phyloP scores from a whole-genome alignment of 2,329 filamentous ascomycete genomes.

The Onygenales sp. region DNA sequence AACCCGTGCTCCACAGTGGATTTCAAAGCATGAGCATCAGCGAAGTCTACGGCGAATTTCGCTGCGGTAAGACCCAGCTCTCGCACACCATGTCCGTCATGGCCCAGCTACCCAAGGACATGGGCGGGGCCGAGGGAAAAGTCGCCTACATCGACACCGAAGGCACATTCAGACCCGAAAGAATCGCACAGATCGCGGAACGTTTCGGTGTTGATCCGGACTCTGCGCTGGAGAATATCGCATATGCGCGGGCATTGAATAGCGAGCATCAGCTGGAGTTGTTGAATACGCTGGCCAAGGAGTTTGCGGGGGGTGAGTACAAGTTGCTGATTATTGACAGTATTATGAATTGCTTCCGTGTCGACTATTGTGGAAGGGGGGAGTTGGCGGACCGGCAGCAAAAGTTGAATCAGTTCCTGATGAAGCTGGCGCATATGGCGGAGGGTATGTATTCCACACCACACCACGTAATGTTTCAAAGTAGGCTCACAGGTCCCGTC shows the following conservation, averaged over 20 bases:
- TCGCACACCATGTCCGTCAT: constrained; percentile 61
- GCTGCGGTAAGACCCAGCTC: constrained; percentile 60
- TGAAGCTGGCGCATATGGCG: constrained; percentile 54
- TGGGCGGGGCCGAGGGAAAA: constrained; percentile 59
- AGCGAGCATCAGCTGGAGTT: constrained; percentile 58
- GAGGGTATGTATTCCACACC: constrained; percentile 37
- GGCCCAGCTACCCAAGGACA: constrained; percentile 45
- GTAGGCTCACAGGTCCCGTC: constrained; percentile 8
- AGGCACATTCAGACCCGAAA: constrained; percentile 58
- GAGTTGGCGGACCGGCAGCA: constrained; percentile 61
- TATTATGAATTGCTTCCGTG: constrained; percentile 60
- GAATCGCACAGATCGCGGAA: constrained; percentile 58
- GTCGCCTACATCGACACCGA: constrained; percentile 61
- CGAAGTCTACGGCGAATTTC: constrained; percentile 37
- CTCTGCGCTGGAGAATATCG: constrained; percentile 56
- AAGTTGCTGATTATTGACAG: constrained; percentile 60
- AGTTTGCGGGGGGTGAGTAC: constrained; percentile 55
- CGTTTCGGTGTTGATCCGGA: constrained; percentile 53
- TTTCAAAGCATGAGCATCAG: constrained; percentile 64
- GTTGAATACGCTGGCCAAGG: constrained; percentile 50
- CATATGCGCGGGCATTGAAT: constrained; percentile 55
- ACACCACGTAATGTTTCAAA: background rate
- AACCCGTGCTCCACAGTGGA: constrained; percentile 34
- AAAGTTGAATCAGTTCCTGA: constrained; percentile 56
- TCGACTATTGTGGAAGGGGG: constrained; percentile 57